Evolutionary conservation across 2,329 filamentous ascomycete genomes (phyloP).

Genomic region (Pseudogymnoascus sp.): DNA sequence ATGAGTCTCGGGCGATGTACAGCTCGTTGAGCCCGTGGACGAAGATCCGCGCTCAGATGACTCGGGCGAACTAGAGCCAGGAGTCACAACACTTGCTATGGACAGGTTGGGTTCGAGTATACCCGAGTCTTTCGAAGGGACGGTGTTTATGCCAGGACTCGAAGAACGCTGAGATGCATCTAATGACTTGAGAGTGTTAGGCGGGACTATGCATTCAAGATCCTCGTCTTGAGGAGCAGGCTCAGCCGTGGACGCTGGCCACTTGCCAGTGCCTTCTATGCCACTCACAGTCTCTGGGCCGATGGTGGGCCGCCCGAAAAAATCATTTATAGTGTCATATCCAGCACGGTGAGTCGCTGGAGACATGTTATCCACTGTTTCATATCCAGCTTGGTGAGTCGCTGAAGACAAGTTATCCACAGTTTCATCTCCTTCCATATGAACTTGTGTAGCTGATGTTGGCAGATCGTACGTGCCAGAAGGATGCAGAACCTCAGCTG

Average conservation of each 20-base stretch:
- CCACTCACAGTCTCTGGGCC: not conserved
- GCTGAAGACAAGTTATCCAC: no score
- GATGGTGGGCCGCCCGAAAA: not conserved
- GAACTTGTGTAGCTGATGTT: not conserved
- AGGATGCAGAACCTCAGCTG: no score
- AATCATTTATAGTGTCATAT: no score
- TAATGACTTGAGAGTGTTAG: not conserved
- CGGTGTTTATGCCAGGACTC: not conserved
- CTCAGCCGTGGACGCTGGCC: not conserved
- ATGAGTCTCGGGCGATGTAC: not conserved
- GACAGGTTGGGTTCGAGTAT: not conserved
- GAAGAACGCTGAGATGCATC: not conserved
- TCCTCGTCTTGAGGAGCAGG: not conserved
- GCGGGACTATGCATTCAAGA: not conserved
- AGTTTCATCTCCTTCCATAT: not conserved
- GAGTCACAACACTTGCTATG: not conserved
- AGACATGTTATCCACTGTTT: no score
- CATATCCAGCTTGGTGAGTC: no score
- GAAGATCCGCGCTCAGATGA: not conserved
- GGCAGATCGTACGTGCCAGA: not conserved
- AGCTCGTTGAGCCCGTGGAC: not conserved
- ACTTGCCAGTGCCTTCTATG: not conserved
- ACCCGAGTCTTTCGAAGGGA: not conserved
- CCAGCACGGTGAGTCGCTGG: no score
- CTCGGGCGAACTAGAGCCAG: not conserved